These are phyloP conservation scores for Xylariaceae sp. DNA, from an alignment of 2,329 filamentous ascomycete species.

Conservation along the genomic window DNA sequence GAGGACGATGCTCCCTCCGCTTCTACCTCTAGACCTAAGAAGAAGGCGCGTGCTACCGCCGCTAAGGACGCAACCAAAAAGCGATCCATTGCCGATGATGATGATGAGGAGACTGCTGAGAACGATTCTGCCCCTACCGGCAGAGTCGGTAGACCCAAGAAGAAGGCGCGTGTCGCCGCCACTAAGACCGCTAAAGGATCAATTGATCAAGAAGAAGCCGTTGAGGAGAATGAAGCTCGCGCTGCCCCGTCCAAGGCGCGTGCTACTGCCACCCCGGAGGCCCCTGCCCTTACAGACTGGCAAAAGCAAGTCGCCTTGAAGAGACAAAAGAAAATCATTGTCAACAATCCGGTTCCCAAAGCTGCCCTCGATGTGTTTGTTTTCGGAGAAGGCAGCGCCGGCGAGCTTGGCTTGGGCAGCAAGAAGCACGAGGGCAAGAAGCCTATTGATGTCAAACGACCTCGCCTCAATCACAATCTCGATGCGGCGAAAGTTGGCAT, in stretches of 20 bases:
- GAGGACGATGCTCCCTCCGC: background rate
- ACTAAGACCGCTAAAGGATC: conserved; percentile 15
- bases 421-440: conserved; percentile 48
- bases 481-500: conserved; percentile 53
- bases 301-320: conserved; percentile 14
- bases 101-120: background rate
- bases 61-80: conserved; percentile 15
- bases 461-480: conserved; percentile 60
- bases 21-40: no score
- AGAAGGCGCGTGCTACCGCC: background rate
- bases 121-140: no score
- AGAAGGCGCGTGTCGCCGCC: background rate
- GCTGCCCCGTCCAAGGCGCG: conserved; percentile 9
- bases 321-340: conserved; percentile 11
- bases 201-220: conserved; percentile 12
- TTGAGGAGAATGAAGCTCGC: background rate
- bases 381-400: conserved; percentile 55
- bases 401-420: conserved; percentile 64
- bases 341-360: conserved; percentile 27
- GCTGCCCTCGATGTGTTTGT: conserved; percentile 43
- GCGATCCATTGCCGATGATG: conserved; percentile 15
- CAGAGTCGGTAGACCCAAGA: no score
- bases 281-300: conserved; percentile 16
- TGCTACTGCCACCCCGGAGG: conserved; percentile 4
- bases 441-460: conserved; percentile 62